These are phyloP conservation scores for Trichoderma afroharzianum DNA, from an alignment of 2,329 filamentous ascomycete genomes.

Conservation along the genomic window DNA sequence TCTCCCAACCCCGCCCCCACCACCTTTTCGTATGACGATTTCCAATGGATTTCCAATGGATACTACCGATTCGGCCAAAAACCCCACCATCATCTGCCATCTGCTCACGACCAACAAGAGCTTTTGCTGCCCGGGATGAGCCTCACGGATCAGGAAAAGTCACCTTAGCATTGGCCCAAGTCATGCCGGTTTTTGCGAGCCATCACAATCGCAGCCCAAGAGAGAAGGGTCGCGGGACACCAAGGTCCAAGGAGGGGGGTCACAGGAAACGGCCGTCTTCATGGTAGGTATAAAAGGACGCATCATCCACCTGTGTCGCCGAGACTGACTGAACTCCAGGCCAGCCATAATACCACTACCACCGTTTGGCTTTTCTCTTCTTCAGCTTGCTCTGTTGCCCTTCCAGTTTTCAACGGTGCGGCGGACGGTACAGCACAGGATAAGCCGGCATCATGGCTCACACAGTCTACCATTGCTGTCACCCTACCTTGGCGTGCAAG, in stretches of 20 bases:
- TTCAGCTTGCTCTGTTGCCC: background rate
- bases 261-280: background rate
- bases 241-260: background rate
- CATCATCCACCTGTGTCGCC: background rate
- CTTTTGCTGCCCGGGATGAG: background rate
- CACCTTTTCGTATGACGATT: constrained; percentile 13
- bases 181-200: constrained; percentile 5
- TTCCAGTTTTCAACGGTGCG: background rate
- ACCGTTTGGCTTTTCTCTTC: background rate
- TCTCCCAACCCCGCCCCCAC: constrained; percentile 16
- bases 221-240: background rate
- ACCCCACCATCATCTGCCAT: constrained; percentile 18
- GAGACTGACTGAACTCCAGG: background rate
- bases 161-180: background rate
- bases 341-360: background rate
- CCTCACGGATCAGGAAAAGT: constrained; percentile 6
- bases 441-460: background rate
- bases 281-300: constrained; percentile 13
- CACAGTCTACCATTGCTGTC: background rate
- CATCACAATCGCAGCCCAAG: constrained; percentile 12
- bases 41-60: constrained; percentile 14
- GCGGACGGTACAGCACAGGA: background rate
- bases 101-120: constrained; percentile 15
- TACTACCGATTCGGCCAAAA: constrained; percentile 15
- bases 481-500: background rate